Base-by-base conservation (phyloP, 192 early-diverging fungal species). In the Umbelopsis ramanniana region DNA sequence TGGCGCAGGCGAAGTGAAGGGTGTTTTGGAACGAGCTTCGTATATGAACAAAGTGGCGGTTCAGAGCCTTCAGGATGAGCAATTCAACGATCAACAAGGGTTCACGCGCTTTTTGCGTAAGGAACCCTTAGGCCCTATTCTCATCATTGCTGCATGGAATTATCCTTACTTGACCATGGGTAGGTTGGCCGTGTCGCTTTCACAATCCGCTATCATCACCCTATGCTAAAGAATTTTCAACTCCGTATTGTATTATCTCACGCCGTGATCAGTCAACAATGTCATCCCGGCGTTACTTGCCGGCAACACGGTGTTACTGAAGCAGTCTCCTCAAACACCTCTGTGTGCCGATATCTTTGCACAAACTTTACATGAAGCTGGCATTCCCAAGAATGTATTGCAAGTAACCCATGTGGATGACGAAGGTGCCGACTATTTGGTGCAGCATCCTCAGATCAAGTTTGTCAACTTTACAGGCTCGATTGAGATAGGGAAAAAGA, bases 241-340 rank as follows among this genome's bases (percentile, higher is more conserved):
- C 53, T 54, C 53, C 53, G 53, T 22, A 54, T 4, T 50, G 5
- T n/a, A 5, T 37, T 29, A 63, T 38, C 66, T 37, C 37, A 37
- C 43, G 24, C 29, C 17, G 17, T 11, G 3, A 15, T 80, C 87
- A 54, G 87, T 95, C 37, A 95, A 95, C 77, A 87, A 86, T 67
- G 88, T 94, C 5, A 74, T 95, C 17, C 93, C 93, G 8, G 91
- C 93, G 7, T 76, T 95, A 47, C 78, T 95, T 43, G 90, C 90
- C 5, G 93, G 93, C 23, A 94, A 94, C 75, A 79, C 87, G 2
- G 91, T 94, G 22, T 76, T 93, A 33, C 73, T 94, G 54, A 94
- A 94, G 76, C 92, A 93, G 48, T 89, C 92, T 10, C 91, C 93
- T 4, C 92, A 94, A 77, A 95, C 94, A 10, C 92, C 92, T 21